A percentile compares a stretch with the other conserved stretches of the same genome.
These are phyloP conservation scores for Saccharomyces hybrid DNA, from an alignment of 1,139 yeast species.

Conservation along the genomic window DNA sequence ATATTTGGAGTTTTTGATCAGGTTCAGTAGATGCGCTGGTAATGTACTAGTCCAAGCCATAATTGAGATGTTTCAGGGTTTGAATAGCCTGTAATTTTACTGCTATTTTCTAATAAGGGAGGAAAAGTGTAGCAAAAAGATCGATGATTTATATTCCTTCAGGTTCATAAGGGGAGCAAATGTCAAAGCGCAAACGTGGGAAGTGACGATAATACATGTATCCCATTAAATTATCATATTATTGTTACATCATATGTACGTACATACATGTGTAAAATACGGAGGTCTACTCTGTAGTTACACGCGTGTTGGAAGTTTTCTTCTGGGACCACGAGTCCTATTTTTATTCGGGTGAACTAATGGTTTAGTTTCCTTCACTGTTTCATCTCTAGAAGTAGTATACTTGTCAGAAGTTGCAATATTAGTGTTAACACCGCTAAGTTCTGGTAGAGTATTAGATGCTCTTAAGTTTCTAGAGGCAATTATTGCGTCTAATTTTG, in stretches of 20 bases:
- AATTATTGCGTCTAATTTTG: background rate
- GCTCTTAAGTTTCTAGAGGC: background rate
- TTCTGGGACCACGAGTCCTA: slow-evolving; percentile 67
- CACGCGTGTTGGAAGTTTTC: slow-evolving; percentile 48
- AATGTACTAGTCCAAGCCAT: slow-evolving; percentile 34
- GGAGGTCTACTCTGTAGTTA: background rate
- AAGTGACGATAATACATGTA: background rate
- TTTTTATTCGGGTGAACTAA: slow-evolving; percentile 53
- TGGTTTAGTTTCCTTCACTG: slow-evolving; percentile 3
- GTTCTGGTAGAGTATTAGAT: background rate
- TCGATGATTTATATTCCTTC: background rate
- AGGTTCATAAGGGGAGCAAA: background rate
- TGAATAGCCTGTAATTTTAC: background rate
- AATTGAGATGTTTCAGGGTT: background rate
- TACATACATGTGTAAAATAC: background rate
- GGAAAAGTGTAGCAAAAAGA: background rate
- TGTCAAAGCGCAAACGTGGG: background rate
- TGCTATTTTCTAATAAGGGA: background rate
- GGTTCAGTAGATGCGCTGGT: slow-evolving; percentile 48
- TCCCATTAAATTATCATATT: background rate
- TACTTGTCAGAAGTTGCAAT: background rate
- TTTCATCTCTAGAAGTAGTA: background rate
- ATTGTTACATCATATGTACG: background rate
- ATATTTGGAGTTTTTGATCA: slow-evolving; percentile 53
- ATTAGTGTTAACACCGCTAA: background rate